These are phyloP conservation scores for Westerdykella sp. DNA, from an alignment of 2,329 filamentous ascomycete genomes.

Conservation along the genomic window DNA sequence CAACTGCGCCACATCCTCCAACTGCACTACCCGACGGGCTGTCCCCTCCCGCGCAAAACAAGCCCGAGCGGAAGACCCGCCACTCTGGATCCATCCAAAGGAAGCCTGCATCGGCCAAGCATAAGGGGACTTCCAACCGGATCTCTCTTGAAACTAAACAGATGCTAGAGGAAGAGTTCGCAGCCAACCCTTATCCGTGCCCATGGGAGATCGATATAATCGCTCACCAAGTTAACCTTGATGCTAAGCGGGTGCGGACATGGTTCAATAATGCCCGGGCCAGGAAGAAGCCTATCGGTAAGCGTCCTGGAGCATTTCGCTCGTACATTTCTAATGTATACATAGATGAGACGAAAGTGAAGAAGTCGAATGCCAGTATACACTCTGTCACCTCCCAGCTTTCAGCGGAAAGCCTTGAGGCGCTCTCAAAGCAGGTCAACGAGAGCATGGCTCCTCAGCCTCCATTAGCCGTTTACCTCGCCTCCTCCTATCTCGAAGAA, in stretches of 20 bases:
- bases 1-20: no score
- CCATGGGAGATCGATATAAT: slow-evolving; percentile 34
- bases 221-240: slow-evolving; percentile 32
- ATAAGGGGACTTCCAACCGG: slow-evolving; percentile 26
- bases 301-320: background rate
- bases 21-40: no score
- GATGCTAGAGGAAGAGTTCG: slow-evolving; percentile 32
- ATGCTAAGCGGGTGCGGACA: slow-evolving; percentile 30
- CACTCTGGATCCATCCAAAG: slow-evolving; percentile 12
- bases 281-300: slow-evolving; percentile 26
- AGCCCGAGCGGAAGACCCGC: background rate
- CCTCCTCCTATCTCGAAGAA: slow-evolving; percentile 32
- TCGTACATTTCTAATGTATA: background rate
- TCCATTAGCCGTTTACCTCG: slow-evolving; percentile 29
- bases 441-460: slow-evolving; percentile 21
- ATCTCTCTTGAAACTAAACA: slow-evolving; percentile 28
- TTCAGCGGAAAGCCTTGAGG: slow-evolving; percentile 28
- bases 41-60: background rate
- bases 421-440: slow-evolving; percentile 19
- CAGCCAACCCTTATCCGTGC: slow-evolving; percentile 31
- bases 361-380: slow-evolving; percentile 4
- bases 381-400: slow-evolving; percentile 17
- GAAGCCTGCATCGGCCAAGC: slow-evolving; percentile 31
- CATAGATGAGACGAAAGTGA: background rate
- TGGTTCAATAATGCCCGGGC: slow-evolving; percentile 35